A percentile compares a stretch with the other conserved stretches of the same genome.
These are phyloP conservation scores for Mycosarcoma maydis DNA, from an alignment of 1,284 basidiomycete genomes.

Conservation along the genomic window DNA sequence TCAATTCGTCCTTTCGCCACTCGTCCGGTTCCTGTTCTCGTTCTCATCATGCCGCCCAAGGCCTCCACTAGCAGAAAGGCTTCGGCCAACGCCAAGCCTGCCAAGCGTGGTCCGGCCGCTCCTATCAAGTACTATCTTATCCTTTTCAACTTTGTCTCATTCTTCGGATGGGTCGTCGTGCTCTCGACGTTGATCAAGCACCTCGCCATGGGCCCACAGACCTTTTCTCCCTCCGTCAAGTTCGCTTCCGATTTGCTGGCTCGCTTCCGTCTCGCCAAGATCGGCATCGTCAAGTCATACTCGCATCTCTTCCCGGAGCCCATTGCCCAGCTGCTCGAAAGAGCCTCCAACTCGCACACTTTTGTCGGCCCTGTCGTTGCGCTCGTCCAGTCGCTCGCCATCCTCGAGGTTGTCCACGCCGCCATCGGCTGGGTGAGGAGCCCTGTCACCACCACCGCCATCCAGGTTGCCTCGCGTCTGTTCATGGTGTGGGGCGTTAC, in stretches of 20 bases:
- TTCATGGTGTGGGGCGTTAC: slow-evolving; percentile 81
- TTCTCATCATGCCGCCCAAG: slow-evolving; percentile 45
- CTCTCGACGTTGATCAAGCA: slow-evolving; percentile 57
- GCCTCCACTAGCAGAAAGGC: slow-evolving; percentile 20
- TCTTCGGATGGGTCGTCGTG: slow-evolving; percentile 60
- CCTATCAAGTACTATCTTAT: slow-evolving; percentile 49
- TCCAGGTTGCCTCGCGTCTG: slow-evolving; percentile 87
- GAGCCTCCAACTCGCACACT: slow-evolving; percentile 47
- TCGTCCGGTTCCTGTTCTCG: too few relatives aligned
- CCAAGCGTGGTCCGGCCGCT: slow-evolving; percentile 30
- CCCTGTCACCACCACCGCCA: slow-evolving; percentile 80
- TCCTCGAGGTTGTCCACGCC: slow-evolving; percentile 74
- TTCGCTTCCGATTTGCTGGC: slow-evolving; percentile 33
- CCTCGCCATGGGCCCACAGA: slow-evolving; percentile 47
- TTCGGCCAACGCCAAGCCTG: slow-evolving; percentile 20
- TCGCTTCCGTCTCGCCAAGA: slow-evolving; percentile 48
- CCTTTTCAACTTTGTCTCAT: slow-evolving; percentile 56
- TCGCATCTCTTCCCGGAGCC: slow-evolving; percentile 37
- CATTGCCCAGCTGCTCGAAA: slow-evolving; percentile 43
- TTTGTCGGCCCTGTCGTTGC: slow-evolving; percentile 55
- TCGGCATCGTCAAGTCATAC: slow-evolving; percentile 46
- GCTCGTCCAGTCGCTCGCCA: slow-evolving; percentile 54
- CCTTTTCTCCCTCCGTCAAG: slow-evolving; percentile 31
- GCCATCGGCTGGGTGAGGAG: slow-evolving; percentile 84
- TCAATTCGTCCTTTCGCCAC: background rate